Evolutionary conservation across 176 grass and related monocot species (phyloP), one percentile per base, ranked within the genome.

Genomic region (Rhipidocladum racemiflorum): DNA sequence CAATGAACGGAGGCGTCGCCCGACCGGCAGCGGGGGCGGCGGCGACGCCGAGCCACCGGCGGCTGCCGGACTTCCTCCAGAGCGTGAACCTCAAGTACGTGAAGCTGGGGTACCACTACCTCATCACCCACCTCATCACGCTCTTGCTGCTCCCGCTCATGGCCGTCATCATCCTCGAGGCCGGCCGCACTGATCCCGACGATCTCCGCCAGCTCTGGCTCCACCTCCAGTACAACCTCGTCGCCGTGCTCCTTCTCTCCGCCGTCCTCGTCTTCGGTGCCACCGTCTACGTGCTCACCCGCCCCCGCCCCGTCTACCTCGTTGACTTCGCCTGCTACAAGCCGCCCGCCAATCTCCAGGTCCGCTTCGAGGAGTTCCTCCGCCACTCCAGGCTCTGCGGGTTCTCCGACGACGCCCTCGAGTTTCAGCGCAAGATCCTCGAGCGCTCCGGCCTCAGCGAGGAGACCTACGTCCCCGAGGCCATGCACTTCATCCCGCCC

Each of bases 31-130:
- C 61, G 46, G 46, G 49, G 65, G 29, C 65, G 84, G 40, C 61
- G 46, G 46, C 59, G 65, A 67, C 76, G 46, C 84, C 82, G 32
- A 66, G 78, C 49, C 87, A 91, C 79, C 87, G 90, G 35, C 90
- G 89, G 85, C 81, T 95, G 78, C 92, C 96, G 74, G 96, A 98
- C 84, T 95, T 98, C 91, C 89, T 94, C 82, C 96, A 98, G 90
- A 98, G 92, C 82, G 96, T 98, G 53, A 98, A 98, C 54, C 92
- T 98, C 53, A 98, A 98, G 85, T 98, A 98, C 75, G 96, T 98
- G 56, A 98, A 98, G 81, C 74, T 98, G 62, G 92, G 92, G 16
- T 98, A 98, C 85, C 96, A 98, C 83, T 91, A 93, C 85, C 90
- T 98, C 78, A 95, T 98, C 81, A 95, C 91, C 39, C 92, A 98